Evolutionary conservation across 129 eudicot species (phyloP).

Genomic region (Artemisia annua): DNA sequence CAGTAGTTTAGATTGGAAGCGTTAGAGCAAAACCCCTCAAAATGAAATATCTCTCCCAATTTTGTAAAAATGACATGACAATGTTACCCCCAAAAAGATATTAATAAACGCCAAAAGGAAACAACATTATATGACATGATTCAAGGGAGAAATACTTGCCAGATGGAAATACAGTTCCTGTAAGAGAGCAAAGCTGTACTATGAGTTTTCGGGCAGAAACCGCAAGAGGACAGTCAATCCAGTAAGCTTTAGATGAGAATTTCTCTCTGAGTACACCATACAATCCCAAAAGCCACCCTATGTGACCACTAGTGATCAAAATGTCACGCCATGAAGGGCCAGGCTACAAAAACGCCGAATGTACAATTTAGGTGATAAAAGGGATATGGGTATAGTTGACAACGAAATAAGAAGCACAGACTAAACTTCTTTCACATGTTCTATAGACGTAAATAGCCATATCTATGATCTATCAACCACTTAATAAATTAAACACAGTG

Average conservation of each 20-base stretch:
- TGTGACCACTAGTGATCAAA: slow-evolving; percentile 81
- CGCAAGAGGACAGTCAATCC: slow-evolving; percentile 99
- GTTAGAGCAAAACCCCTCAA: neutral
- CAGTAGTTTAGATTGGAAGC: slow-evolving; percentile 12
- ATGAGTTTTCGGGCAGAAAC: slow-evolving; percentile 88
- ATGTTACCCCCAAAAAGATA: neutral
- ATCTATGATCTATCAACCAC: neutral
- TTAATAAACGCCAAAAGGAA: slow-evolving; percentile 7
- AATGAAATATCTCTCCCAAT: too few relatives aligned
- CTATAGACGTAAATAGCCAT: neutral
- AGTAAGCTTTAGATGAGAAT: slow-evolving; percentile 69
- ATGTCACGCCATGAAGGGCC: slow-evolving; percentile 90
- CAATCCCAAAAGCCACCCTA: slow-evolving; percentile 77
- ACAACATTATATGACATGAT: slow-evolving; percentile 1
- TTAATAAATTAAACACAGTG: neutral
- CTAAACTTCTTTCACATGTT: neutral
- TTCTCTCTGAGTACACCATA: slow-evolving; percentile 83
- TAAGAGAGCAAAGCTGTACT: slow-evolving; percentile 77
- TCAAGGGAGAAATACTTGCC: slow-evolving; percentile 48
- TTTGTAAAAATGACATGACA: too few relatives aligned
- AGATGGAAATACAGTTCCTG: slow-evolving; percentile 84
- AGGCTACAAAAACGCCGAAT: slow-evolving; percentile 52
- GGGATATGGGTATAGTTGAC: neutral
- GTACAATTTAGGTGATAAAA: slow-evolving; percentile 3
- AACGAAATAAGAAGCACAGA: slow-evolving; percentile 4